Base-by-base conservation (phyloP, 2,329 filamentous ascomycete species). In the Rosellinia necatrix region DNA sequence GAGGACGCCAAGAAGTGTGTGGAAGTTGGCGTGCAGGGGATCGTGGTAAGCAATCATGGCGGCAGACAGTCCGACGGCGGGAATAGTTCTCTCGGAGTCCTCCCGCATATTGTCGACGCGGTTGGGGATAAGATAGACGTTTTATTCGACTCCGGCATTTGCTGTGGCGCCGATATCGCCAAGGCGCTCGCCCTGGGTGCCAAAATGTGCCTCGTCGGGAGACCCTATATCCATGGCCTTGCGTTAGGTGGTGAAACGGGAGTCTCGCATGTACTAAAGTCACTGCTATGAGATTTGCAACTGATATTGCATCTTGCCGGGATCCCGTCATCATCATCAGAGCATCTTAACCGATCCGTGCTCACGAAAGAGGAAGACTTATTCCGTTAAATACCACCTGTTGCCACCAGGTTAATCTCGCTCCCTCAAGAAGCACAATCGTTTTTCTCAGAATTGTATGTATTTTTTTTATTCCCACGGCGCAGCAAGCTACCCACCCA, bases 71-170 rank as follows among this genome's bases (percentile, higher is more conserved):
- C 83, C 8, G 82, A 85, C 59, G 81, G 81, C 2, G 80, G 79
- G 2, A 72, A 78, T 6, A 77, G 77, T 5, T 79, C 78, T 6
- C 71, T 85, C 3, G 82, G 83, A 51, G 76, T 84, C 65, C 71
- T 88, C 40, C 79, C 82, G 0, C 78, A 84, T 61, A 82, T 87
- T 59, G 81, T 83, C 57, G 82, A 85, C 5, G 82, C 82, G 1
- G 84, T 85, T 0, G 82, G 86, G 1, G 76, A 78, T n/a, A 78
- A 76, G 55, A 73, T 86, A 8, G 79, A 80, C 0, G 75, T 89
- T 19, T 76, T 88, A 30, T 80, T 88, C 12, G 86, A 89, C 63
- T 78, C 61, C 66, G 85, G 84, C 0, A 76, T 87, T 32, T 76
- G 80, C 17, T 74, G 80, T 32, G 84, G 83, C 1, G 81, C 81